Conservation (phyloP, 2,329 filamentous ascomycete genomes). For the Exophiala sideris region DNA sequence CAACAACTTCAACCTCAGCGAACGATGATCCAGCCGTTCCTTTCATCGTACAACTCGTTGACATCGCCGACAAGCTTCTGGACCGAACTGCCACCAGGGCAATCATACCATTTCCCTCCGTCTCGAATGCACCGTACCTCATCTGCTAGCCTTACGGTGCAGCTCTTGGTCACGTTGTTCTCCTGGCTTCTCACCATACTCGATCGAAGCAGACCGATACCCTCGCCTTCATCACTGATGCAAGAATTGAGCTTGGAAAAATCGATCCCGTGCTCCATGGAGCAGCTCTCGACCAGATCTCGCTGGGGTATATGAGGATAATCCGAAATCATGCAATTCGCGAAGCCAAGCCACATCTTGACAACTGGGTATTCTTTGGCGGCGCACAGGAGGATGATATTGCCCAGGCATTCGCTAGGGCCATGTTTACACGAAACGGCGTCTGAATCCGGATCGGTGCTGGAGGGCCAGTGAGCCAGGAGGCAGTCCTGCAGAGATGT, state of each 20-base stretch:
- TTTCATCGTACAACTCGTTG: slow-evolving; percentile 60
- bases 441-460: slow-evolving; percentile 68
- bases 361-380: slow-evolving; percentile 57
- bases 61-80: slow-evolving; percentile 71
- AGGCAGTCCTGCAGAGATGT: slow-evolving; percentile 7
- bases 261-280: slow-evolving; percentile 84
- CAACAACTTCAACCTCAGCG: neutral
- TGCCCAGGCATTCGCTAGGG: slow-evolving; percentile 83
- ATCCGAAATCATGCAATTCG: slow-evolving; percentile 78
- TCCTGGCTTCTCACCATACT: slow-evolving; percentile 53
- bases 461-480: slow-evolving; percentile 26
- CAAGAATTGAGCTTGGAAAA: slow-evolving; percentile 79
- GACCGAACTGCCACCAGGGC: slow-evolving; percentile 36
- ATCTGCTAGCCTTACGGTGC: slow-evolving; percentile 74
- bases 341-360: slow-evolving; percentile 86
- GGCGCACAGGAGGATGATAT: slow-evolving; percentile 92
- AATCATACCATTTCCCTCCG: slow-evolving; percentile 58
- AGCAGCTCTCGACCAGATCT: slow-evolving; percentile 78
- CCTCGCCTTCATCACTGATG: slow-evolving; percentile 58
- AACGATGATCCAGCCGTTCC: slow-evolving; percentile 28
- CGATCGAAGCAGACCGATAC: slow-evolving; percentile 42
- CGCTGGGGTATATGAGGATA: slow-evolving; percentile 75
- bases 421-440: slow-evolving; percentile 88
- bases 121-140: slow-evolving; percentile 76
- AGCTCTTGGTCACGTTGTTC: slow-evolving; percentile 67